Conservation (phyloP, 163 green algal genomes). For the Scenedesmus sp. region DNA sequence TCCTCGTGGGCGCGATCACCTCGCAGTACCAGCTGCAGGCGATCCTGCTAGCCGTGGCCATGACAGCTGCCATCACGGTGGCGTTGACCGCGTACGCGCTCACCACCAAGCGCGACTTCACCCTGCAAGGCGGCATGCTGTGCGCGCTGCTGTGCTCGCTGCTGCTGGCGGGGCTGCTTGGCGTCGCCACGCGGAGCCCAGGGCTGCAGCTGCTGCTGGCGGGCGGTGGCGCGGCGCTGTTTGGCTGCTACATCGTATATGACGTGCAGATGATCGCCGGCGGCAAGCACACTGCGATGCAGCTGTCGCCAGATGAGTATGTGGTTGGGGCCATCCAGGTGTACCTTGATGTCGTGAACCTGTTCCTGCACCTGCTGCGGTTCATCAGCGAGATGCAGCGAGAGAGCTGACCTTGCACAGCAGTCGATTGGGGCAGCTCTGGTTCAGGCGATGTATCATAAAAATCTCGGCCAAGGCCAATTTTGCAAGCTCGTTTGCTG, state of each 20-base stretch:
- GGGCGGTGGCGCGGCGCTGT: conserved; percentile 68
- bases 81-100: conserved; percentile 59
- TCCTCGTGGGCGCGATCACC: conserved; percentile 60
- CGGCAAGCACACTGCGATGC: conserved; percentile 39
- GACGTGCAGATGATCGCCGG: conserved; percentile 67
- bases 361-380: conserved; percentile 77
- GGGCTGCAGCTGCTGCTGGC: conserved; percentile 59
- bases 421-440: not conserved
- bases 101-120: conserved; percentile 66
- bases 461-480: not conserved
- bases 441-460: not conserved
- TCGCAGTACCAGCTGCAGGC: conserved; percentile 51
- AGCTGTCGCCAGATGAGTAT: conserved; percentile 71
- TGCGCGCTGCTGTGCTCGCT: conserved; percentile 56
- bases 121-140: conserved; percentile 53
- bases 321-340: conserved; percentile 67
- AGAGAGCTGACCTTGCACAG: not conserved
- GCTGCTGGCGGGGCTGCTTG: conserved; percentile 54
- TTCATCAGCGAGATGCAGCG: conserved; percentile 50
- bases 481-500: no score
- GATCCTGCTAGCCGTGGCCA: conserved; percentile 64
- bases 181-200: conserved; percentile 32
- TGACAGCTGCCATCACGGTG: conserved; percentile 56
- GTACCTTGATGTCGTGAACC: conserved; percentile 79
- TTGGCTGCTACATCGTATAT: conserved; percentile 71